phyloP scores from a whole-genome alignment of 1,139 yeast genomes.

The Pichia sp. region DNA sequence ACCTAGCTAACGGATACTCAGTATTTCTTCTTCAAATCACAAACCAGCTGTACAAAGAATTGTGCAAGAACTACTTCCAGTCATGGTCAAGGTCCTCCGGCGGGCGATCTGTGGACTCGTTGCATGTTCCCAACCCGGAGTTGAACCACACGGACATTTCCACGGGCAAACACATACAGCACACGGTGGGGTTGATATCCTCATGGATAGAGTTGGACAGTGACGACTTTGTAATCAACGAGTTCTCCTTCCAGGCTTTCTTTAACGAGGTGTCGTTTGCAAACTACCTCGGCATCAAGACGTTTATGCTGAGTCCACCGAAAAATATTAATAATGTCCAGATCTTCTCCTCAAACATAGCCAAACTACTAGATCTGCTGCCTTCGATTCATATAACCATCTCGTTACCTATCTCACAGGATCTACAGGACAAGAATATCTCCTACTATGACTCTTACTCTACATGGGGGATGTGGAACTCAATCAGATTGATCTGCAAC shows the following conservation, averaged over 20 bases:
- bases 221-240: constrained; percentile 43
- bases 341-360: constrained; percentile 28
- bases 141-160: constrained; percentile 37
- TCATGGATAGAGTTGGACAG: constrained; percentile 66
- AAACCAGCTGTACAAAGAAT: constrained; percentile 40
- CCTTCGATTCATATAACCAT: constrained; percentile 35
- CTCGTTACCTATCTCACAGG: constrained; percentile 43
- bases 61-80: constrained; percentile 36
- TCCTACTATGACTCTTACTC: constrained; percentile 43
- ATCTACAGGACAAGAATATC: constrained; percentile 16
- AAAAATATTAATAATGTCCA: constrained; percentile 49
- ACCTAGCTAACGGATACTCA: background rate
- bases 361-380: constrained; percentile 23
- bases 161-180: constrained; percentile 35
- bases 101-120: constrained; percentile 16
- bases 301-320: constrained; percentile 58
- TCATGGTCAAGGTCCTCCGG: constrained; percentile 26
- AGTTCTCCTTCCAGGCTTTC: constrained; percentile 51
- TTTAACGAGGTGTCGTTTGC: constrained; percentile 57
- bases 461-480: constrained; percentile 71
- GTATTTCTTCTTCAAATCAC: constrained; percentile 40
- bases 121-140: constrained; percentile 39
- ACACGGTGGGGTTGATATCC: constrained; percentile 50
- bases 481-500: constrained; percentile 50
- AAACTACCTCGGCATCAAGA: constrained; percentile 48